Percentiles rank a stretch among this genome's conserved stretches.
phyloP scores from a whole-genome alignment of 148 eudicot genomes.

The Nepenthes mirabilis region DNA sequence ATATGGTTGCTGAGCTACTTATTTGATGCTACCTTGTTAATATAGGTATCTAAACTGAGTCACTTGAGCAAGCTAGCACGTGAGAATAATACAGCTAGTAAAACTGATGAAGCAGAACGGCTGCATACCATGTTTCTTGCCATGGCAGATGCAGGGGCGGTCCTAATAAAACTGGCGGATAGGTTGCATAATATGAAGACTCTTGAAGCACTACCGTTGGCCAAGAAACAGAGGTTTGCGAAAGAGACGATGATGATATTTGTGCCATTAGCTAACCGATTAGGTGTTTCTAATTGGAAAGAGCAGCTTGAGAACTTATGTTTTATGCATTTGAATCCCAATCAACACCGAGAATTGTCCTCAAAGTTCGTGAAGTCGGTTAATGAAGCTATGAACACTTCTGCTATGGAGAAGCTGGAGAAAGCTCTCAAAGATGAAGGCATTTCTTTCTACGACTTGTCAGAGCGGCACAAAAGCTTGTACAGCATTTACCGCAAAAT shows the following conservation, averaged over 20 bases:
- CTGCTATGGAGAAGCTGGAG: conserved; percentile 50
- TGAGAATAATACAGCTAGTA: conserved; percentile 66
- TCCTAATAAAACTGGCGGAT: conserved; percentile 86
- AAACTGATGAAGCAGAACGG: conserved; percentile 83
- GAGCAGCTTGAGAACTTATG: conserved; percentile 78
- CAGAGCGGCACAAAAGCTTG: conserved; percentile 91
- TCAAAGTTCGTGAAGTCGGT: conserved; percentile 57
- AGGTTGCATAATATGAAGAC: conserved; percentile 91
- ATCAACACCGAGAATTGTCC: conserved; percentile 51
- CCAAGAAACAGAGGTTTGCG: conserved; percentile 75
- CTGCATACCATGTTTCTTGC: conserved; percentile 96
- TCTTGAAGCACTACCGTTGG: conserved; percentile 58
- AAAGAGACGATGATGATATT: conserved; percentile 93
- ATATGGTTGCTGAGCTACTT: neutral
- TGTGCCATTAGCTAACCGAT: conserved; percentile 87
- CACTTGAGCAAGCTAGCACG: conserved; percentile 97
- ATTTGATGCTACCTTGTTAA: neutral
- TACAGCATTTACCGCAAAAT: conserved; percentile 81
- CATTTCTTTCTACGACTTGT: conserved; percentile 43
- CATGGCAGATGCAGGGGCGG: conserved; percentile 97
- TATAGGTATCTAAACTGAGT: conserved; percentile 83
- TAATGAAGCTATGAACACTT: conserved; percentile 59
- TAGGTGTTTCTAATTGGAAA: conserved; percentile 91
- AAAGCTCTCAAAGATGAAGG: conserved; percentile 48
- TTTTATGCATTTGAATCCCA: conserved; percentile 62